Evolutionary conservation across 2,329 filamentous ascomycete species (phyloP).

Genomic region (Aspergillus sclerotialis): DNA sequence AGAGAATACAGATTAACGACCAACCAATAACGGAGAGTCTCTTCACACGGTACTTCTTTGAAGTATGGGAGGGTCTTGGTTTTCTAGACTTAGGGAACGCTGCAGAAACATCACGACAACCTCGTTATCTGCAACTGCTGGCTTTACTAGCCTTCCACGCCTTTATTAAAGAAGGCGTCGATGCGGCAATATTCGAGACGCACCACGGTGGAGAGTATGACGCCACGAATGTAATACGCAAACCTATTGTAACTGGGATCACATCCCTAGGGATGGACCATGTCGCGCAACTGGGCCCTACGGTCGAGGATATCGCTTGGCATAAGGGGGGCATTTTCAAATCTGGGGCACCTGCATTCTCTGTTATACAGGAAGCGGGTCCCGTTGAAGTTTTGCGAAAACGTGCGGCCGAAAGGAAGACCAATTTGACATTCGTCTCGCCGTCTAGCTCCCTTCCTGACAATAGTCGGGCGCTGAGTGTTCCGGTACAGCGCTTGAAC

Average conservation of each 20-base stretch:
- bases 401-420: conserved; percentile 47
- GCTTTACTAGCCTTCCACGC: conserved; percentile 82
- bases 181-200: conserved; percentile 78
- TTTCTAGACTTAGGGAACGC: conserved; percentile 53
- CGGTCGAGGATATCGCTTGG: conserved; percentile 79
- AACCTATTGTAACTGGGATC: conserved; percentile 65
- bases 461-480: conserved; percentile 11
- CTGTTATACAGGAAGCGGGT: conserved; percentile 49
- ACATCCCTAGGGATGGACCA: conserved; percentile 83
- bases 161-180: conserved; percentile 69
- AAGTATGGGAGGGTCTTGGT: conserved; percentile 68
- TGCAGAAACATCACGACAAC: conserved; percentile 54
- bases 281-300: conserved; percentile 68
- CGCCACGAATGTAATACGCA: conserved; percentile 74
- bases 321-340: conserved; percentile 90
- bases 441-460: conserved; percentile 9
- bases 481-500: conserved; percentile 25
- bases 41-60: conserved; percentile 75
- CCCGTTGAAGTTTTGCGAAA: conserved; percentile 52
- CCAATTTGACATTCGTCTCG: conserved; percentile 40
- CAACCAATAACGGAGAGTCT: conserved; percentile 58
- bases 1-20: conserved; percentile 77
- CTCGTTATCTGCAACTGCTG: conserved; percentile 86
- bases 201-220: conserved; percentile 94
- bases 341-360: conserved; percentile 54